Evolutionary conservation across 208 protist genomes (phyloP).

Genomic region (Acanthamoeba triangularis): DNA sequence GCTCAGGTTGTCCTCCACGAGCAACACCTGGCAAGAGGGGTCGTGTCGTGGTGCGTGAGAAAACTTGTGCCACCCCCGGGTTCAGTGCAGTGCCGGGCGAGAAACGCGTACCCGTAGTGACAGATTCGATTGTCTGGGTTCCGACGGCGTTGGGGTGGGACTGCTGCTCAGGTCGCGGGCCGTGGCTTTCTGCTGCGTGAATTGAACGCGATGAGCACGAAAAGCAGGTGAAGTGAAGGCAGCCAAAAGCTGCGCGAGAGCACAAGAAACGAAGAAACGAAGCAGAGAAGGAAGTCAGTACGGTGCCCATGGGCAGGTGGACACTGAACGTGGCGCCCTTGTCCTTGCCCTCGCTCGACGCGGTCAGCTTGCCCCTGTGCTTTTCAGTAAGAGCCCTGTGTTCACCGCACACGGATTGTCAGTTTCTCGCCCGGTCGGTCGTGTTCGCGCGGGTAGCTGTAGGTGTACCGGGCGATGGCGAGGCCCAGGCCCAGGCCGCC

Average conservation of each 20-base stretch:
- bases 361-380: constrained; percentile 23
- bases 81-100: too few species aligned
- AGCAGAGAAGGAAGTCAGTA: neutral
- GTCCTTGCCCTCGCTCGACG: constrained; percentile 45
- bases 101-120: neutral
- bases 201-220: too few species aligned
- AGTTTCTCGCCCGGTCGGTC: too few species aligned
- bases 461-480: constrained; percentile 56
- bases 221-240: too few species aligned
- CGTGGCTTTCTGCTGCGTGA: too few species aligned
- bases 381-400: constrained; percentile 12
- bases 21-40: too few species aligned
- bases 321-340: constrained; percentile 51
- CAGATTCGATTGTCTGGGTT: neutral
- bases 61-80: too few species aligned
- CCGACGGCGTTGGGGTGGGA: neutral
- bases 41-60: too few species aligned
- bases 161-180: neutral
- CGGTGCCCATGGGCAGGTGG: neutral
- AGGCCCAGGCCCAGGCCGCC: constrained; percentile 50
- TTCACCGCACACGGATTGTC: too few species aligned
- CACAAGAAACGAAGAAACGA: neutral
- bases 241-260: neutral
- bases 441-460: too few species aligned
- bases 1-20: constrained; percentile 54